Base-by-base conservation (phyloP, 1,284 basidiomycete species). In the Termitomyces sp. region DNA sequence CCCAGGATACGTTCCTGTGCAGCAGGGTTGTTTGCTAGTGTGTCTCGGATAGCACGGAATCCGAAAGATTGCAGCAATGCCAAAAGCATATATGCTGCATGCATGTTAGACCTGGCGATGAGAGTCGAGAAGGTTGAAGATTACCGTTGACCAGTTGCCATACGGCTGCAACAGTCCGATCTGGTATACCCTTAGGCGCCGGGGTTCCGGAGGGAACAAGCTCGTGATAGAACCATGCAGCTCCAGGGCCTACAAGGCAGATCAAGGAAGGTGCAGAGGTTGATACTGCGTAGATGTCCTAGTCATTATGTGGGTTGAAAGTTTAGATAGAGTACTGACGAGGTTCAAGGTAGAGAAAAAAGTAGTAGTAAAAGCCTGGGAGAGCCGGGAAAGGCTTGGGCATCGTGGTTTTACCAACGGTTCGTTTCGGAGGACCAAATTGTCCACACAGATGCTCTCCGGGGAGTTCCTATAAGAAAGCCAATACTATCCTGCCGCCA, bases 71-170 rank as follows among this genome's bases (percentile, higher is more conserved):
- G 86, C 49, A 88, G 76, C 58, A 89, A 68, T 13, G 81, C 81
- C 3, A 90, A 70, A 2, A 90, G 71, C 57, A 89, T 69, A 63
- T 88, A 90, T 60, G 86, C 88, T 90, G 47, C 30, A 38, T 31
- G 40, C 12, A 15, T 2, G 3, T 40, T 50, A 39, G 39, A 33
- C 53, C 43, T 24, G 55, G 39, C 46, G 43, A 51, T 26, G 39
- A 17, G 13, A 33, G 17, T 39, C 43, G 21, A 40, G 10, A 33
- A 46, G 41, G 21, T 45, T 3, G 24, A 43, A 19, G 12, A 67
- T 41, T 58, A 87, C 88, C 86, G 61, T 87, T 90, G 28, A 77
- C 82, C 7, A 90, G 73, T 64, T 91, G 88, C 78, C 81, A 83
- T 52, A 90, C 76, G 15, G 80, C 82, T 80, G 88, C 87, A n/a